Conservation (phyloP, 331 rosid species). For the Erythrophleum ivorense region DNA sequence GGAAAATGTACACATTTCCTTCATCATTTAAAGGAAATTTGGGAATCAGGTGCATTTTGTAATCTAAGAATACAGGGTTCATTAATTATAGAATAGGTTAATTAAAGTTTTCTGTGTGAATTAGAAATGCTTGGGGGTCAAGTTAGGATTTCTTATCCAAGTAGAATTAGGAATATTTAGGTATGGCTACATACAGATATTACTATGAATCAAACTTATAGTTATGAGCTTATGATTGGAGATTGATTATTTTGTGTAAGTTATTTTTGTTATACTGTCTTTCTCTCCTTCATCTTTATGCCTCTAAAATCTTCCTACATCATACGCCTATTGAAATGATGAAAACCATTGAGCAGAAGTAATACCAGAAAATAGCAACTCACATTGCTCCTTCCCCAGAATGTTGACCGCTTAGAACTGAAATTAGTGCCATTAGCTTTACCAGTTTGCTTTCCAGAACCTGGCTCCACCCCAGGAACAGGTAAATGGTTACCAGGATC, state of each 20-base stretch:
- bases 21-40: neutral
- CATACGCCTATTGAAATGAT: neutral
- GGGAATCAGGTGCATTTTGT: neutral
- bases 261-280: neutral
- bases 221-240: neutral
- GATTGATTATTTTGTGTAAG: neutral
- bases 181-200: neutral
- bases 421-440: slow-evolving; percentile 64
- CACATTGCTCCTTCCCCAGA: slow-evolving; percentile 98
- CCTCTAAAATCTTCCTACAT: neutral
- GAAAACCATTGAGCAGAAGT: neutral
- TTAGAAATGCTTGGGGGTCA: neutral
- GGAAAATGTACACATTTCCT: too few relatives aligned
- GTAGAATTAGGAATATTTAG: slow-evolving; percentile 14
- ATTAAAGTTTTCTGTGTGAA: neutral
- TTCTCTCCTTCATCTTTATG: neutral
- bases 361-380: slow-evolving; percentile 46
- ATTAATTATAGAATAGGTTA: neutral
- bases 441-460: slow-evolving; percentile 63
- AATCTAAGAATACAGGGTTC: neutral
- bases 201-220: neutral
- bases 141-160: neutral
- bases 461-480: slow-evolving; percentile 55
- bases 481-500: slow-evolving; percentile 67
- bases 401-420: slow-evolving; percentile 76